Conservation (phyloP, 345 rosid genomes). For the Eucalyptus cloeziana region DNA sequence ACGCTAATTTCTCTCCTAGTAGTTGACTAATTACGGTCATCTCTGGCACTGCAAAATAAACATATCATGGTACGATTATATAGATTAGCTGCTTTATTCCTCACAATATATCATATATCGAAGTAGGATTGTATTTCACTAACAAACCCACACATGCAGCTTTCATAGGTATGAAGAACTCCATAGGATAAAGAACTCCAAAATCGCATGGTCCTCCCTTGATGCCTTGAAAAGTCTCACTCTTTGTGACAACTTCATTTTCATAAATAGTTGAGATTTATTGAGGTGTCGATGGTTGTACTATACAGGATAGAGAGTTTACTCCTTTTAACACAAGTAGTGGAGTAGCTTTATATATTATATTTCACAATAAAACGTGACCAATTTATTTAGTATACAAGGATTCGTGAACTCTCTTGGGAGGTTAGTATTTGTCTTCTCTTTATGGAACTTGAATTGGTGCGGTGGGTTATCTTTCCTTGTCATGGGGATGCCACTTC, state of each 20-base stretch:
- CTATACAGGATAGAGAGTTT: background rate
- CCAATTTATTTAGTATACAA: background rate
- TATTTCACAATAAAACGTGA: background rate
- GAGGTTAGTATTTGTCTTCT: background rate
- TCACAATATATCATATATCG: background rate
- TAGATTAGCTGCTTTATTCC: background rate
- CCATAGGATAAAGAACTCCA: fast-evolving
- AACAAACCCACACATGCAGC: background rate
- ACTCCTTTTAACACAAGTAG: background rate
- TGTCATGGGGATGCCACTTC: background rate
- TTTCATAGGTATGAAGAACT: background rate
- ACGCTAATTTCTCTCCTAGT: background rate
- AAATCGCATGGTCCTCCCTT: background rate
- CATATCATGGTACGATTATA: background rate
- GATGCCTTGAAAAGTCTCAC: background rate
- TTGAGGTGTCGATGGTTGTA: background rate
- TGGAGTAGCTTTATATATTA: background rate
- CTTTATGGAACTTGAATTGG: background rate
- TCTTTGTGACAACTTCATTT: background rate
- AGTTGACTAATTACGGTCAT: background rate
- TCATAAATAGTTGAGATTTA: background rate
- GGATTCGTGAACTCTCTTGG: background rate
- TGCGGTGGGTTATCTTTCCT: background rate
- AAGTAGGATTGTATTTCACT: background rate
- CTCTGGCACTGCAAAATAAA: background rate